Percentiles rank a stretch among this genome's conserved stretches.
These are phyloP conservation scores for Mucor plumbeus DNA, from an alignment of 371 early-diverging fungal species.

Conservation along the genomic window DNA sequence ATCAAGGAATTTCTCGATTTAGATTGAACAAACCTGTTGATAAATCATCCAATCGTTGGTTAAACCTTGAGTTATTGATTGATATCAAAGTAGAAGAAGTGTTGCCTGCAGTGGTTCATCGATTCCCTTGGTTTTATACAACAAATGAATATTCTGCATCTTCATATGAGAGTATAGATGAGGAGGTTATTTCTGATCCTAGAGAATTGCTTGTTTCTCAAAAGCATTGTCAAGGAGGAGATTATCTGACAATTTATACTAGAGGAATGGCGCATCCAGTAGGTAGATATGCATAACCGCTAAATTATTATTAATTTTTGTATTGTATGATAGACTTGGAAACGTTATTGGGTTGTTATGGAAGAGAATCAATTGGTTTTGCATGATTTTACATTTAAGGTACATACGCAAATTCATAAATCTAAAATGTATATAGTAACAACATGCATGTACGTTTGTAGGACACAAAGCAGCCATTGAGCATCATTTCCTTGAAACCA, in stretches of 20 bases:
- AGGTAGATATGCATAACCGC: neutral
- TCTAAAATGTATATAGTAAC: neutral
- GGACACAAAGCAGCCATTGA: slow-evolving; percentile 24
- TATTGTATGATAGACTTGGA: slow-evolving; percentile 24
- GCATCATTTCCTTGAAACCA: slow-evolving; percentile 14
- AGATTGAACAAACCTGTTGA: slow-evolving; percentile 20
- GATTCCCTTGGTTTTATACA: slow-evolving; percentile 26
- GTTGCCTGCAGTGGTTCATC: slow-evolving; percentile 19
- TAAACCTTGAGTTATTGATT: slow-evolving; percentile 26
- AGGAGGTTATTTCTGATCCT: slow-evolving; percentile 2
- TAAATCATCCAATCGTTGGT: slow-evolving; percentile 16
- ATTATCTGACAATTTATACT: slow-evolving; percentile 32
- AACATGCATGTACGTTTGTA: neutral
- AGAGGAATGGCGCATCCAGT: slow-evolving; percentile 31
- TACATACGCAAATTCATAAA: neutral
- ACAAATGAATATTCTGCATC: neutral
- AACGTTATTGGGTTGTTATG: slow-evolving; percentile 28
- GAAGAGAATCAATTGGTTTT: slow-evolving; percentile 19
- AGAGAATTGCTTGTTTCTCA: slow-evolving; percentile 14
- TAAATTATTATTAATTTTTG: neutral
- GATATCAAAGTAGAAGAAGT: slow-evolving; percentile 30
- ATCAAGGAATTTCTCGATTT: slow-evolving; percentile 27
- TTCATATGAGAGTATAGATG: slow-evolving; percentile 7
- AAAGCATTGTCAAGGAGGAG: slow-evolving; percentile 24
- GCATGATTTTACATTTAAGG: slow-evolving; percentile 33